These are phyloP conservation scores for Xylariaceae sp. DNA, from an alignment of 2,329 filamentous ascomycete species.

Conservation along the genomic window DNA sequence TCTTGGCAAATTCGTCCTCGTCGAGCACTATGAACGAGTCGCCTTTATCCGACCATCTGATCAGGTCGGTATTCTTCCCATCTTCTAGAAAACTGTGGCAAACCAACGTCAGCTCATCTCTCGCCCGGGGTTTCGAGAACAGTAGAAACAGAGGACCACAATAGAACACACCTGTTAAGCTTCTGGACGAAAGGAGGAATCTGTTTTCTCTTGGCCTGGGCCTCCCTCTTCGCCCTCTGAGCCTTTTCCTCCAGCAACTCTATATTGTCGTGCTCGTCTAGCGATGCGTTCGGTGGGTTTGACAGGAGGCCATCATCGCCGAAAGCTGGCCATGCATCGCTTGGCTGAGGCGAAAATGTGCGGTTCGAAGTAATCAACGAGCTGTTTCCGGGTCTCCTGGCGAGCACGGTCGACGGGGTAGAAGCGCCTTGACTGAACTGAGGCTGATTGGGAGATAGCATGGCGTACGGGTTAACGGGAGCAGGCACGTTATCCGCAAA, in stretches of 20 bases:
- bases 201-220: constrained; percentile 84
- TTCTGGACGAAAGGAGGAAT: constrained; percentile 98
- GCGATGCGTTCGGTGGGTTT: constrained; percentile 31
- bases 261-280: constrained; percentile 62
- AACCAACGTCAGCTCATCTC: constrained; percentile 3
- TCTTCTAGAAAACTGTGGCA: constrained; percentile 80
- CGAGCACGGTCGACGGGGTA: constrained; percentile 44
- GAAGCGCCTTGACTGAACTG: constrained; percentile 29
- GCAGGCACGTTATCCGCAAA: constrained; percentile 31
- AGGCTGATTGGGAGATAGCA: constrained; percentile 29
- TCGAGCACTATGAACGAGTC: constrained; percentile 96
- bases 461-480: constrained; percentile 30
- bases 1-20: constrained; percentile 96
- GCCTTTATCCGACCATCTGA: constrained; percentile 94
- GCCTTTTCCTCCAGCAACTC: constrained; percentile 76
- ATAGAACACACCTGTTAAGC: constrained; percentile 71
- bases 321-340: constrained; percentile 36
- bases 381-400: constrained; percentile 47
- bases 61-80: constrained; percentile 86
- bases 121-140: not conserved
- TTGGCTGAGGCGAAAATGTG: constrained; percentile 25
- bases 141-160: not conserved
- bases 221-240: constrained; percentile 76
- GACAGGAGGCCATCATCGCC: constrained; percentile 40
- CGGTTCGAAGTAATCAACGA: constrained; percentile 38